Base-by-base conservation (phyloP, 2,329 filamentous ascomycete genomes). In the Tolypocladium amazonense region DNA sequence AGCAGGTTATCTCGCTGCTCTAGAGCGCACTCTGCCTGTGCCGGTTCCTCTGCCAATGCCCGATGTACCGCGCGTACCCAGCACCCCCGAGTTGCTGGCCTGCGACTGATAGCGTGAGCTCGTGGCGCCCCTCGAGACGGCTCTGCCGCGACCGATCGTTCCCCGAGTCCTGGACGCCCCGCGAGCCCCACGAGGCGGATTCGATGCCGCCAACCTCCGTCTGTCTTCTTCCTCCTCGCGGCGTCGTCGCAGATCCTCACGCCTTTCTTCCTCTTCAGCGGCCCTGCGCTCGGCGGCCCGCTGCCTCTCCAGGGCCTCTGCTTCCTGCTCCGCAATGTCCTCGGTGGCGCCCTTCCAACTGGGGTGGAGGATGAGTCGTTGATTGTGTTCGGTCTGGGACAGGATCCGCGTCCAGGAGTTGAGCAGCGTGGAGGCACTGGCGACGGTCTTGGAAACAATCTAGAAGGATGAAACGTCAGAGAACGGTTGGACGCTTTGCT, bases 341-440 rank as follows among this genome's bases (percentile, higher is more conserved):
- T 92, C 86, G 5, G 85, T 89, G 35, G 92, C 89, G 60, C 94
- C 94, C 70, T 93, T 88, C 92, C 93, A 99, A 61, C 85, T 80
- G 2, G 91, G 89, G 69, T 96, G 89, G 54, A 97, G 81, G 53
- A 99, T 88, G 57, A 99, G 79, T 30, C 94, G 87, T 73, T 97
- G 92, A 71, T 96, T 97, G 75, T 99, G 94, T 75, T 99, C 94
- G 5, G 94, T 97, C 74, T 99, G 94, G 8, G 91, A 94, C 15
- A 99, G 83, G 65, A 99, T 97, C 58, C 92, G 87, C 11, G 92
- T 96, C 93, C 93, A 99, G 20, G 92, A 96, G 68, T 95, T 92
- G 38, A 99, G 85, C 18, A 99, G 83, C 1, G 89, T 89, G 18
- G 92, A 95, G 4, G 94, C 92, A 59, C 92, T 93, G 65, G 83